Evolutionary conservation across 2,329 filamentous ascomycete species (phyloP).

Genomic region (Chrysosporium keratinophilum): DNA sequence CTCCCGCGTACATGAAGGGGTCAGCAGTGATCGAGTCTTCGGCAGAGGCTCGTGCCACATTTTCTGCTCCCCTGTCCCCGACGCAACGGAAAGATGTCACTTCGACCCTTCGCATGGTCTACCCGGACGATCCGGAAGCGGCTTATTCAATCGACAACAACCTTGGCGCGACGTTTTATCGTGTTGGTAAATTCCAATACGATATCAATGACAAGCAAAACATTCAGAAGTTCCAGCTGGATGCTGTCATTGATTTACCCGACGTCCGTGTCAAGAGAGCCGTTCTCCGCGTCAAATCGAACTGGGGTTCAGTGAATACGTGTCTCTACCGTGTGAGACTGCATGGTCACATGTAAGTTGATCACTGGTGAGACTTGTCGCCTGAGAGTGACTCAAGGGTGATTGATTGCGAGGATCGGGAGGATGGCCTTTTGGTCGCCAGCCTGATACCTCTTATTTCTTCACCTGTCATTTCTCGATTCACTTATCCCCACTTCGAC

Average conservation of each 20-base stretch:
- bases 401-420: too few relatives aligned
- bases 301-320: slow-evolving; percentile 35
- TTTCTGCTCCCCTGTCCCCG: slow-evolving; percentile 5
- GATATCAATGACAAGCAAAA: slow-evolving; percentile 27
- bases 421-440: too few relatives aligned
- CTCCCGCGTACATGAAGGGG: not conserved
- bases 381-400: too few relatives aligned
- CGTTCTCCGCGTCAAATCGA: slow-evolving; percentile 34
- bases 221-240: slow-evolving; percentile 32
- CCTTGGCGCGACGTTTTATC: slow-evolving; percentile 32
- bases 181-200: slow-evolving; percentile 33
- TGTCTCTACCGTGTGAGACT: slow-evolving; percentile 40
- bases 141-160: slow-evolving; percentile 29
- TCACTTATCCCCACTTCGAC: too few relatives aligned
- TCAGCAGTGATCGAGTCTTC: slow-evolving; percentile 2
- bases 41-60: slow-evolving; percentile 1
- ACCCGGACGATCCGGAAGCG: slow-evolving; percentile 23
- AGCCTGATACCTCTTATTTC: too few relatives aligned
- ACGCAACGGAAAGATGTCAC: slow-evolving; percentile 27
- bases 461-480: not conserved
- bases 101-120: slow-evolving; percentile 24
- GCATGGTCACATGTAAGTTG: slow-evolving; percentile 28
- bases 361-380: not conserved
- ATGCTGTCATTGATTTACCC: slow-evolving; percentile 30
- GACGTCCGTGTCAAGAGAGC: slow-evolving; percentile 31